Percentiles rank a stretch among this genome's conserved stretches.
phyloP scores from a whole-genome alignment of 306 rosid genomes.

The Malus sylvestris region DNA sequence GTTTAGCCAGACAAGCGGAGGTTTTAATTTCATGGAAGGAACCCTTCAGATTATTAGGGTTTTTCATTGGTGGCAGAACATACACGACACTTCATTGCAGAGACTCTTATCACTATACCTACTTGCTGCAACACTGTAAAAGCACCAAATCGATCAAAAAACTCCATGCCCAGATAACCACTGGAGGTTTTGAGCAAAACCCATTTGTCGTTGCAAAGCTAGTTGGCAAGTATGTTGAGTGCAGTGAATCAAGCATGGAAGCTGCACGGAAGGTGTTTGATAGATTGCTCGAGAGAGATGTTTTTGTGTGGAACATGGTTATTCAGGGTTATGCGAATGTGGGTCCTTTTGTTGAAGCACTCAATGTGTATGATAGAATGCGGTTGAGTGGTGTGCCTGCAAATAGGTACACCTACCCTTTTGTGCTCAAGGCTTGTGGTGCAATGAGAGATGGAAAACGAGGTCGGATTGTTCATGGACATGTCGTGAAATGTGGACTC shows the following conservation, averaged over 20 bases:
- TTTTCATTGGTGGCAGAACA: neutral
- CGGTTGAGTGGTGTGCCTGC: conserved; percentile 30
- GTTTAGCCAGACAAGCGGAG: conserved; percentile 22
- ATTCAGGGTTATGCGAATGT: conserved; percentile 61
- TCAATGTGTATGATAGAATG: conserved; percentile 42
- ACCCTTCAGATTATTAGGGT: neutral
- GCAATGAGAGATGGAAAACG: conserved; percentile 34
- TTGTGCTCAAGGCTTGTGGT: conserved; percentile 70
- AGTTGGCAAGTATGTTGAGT: conserved; percentile 37
- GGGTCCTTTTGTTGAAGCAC: conserved; percentile 56
- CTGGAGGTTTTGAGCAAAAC: conserved; percentile 45
- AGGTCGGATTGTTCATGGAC: conserved; percentile 60
- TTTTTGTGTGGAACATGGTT: conserved; percentile 60
- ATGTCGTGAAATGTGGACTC: conserved; percentile 52
- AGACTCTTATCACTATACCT: conserved; percentile 34
- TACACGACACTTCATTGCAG: conserved; percentile 5
- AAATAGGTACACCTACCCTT: conserved; percentile 57
- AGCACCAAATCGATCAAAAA: conserved; percentile 22
- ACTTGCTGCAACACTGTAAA: conserved; percentile 37
- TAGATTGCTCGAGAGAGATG: conserved; percentile 57
- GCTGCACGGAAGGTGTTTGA: conserved; percentile 67
- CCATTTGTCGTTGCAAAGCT: conserved; percentile 51
- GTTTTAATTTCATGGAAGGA: conserved; percentile 12
- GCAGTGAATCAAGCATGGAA: conserved; percentile 15
- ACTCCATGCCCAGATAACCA: conserved; percentile 56